A percentile compares a stretch with the other conserved stretches of the same genome.
Evolutionary conservation across 495 filamentous ascomycete genomes (phyloP).

Genomic region (Penicillium fimorum): DNA sequence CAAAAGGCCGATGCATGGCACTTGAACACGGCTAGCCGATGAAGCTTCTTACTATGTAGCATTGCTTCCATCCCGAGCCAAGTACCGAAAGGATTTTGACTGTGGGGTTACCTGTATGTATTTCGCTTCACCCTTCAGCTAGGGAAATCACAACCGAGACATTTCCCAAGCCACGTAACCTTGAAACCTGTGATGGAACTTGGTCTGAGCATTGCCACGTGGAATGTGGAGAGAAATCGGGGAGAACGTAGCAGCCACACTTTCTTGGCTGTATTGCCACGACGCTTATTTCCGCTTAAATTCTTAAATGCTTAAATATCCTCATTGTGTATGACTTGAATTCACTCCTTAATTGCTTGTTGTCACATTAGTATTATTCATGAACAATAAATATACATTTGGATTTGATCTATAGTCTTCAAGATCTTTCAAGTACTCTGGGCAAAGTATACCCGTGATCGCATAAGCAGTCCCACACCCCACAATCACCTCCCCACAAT

Average conservation of each 20-base stretch:
- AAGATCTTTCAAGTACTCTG: background rate
- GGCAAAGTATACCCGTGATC: slow-evolving; percentile 2
- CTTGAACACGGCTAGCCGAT: slow-evolving; percentile 27
- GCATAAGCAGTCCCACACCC: slow-evolving; percentile 14
- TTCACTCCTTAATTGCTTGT: background rate
- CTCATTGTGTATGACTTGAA: background rate
- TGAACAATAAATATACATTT: background rate
- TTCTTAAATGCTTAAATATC: background rate
- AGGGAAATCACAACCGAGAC: background rate
- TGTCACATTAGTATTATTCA: no score
- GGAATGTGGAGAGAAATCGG: background rate
- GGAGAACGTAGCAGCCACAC: background rate
- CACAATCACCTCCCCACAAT: slow-evolving; percentile 26
- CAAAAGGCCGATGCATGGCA: slow-evolving; percentile 18
- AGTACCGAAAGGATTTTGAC: slow-evolving; percentile 21
- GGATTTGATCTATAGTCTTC: background rate
- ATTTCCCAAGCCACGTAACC: slow-evolving; percentile 1
- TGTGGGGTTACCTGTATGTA: slow-evolving; percentile 13
- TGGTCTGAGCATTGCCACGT: background rate
- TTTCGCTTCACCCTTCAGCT: background rate
- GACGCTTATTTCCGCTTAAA: background rate
- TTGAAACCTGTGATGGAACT: background rate
- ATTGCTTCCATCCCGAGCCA: slow-evolving; percentile 10
- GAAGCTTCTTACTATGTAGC: background rate
- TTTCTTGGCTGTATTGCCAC: slow-evolving; percentile 7